A percentile compares a stretch with the other conserved stretches of the same genome.
Evolutionary conservation across 2,329 filamentous ascomycete species (phyloP).

Genomic region (Aureobasidium pullulans): DNA sequence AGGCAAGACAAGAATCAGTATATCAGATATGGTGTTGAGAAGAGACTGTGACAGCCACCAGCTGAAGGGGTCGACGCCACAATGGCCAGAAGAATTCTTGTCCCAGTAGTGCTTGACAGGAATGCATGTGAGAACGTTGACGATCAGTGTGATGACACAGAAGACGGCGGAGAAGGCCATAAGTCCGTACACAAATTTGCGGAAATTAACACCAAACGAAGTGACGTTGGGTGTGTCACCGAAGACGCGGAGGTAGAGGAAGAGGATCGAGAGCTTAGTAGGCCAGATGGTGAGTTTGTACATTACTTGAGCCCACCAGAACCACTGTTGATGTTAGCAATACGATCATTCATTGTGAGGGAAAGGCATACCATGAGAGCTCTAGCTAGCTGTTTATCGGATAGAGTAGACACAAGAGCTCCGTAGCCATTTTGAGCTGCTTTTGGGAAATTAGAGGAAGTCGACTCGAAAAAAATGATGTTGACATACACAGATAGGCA

Average conservation of each 20-base stretch:
- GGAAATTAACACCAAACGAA: constrained; percentile 28
- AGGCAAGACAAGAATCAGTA: constrained; percentile 23
- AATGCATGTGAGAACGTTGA: constrained; percentile 28
- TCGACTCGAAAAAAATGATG: neutral
- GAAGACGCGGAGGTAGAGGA: constrained; percentile 20
- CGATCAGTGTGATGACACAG: constrained; percentile 24
- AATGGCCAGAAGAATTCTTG: constrained; percentile 23
- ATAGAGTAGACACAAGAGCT: neutral
- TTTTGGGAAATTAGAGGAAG: neutral
- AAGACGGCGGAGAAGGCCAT: constrained; percentile 24
- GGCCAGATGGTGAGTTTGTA: constrained; percentile 14
- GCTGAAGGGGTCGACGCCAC: constrained; percentile 21
- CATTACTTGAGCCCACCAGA: constrained; percentile 10
- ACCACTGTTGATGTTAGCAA: constrained; percentile 6
- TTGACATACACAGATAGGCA: neutral
- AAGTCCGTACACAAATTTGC: constrained; percentile 20
- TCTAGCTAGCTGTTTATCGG: neutral
- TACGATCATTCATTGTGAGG: neutral
- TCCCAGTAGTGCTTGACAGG: constrained; percentile 28
- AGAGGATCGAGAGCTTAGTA: constrained; percentile 11
- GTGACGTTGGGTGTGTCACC: constrained; percentile 43
- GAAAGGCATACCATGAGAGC: neutral
- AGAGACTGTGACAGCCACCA: constrained; percentile 19
- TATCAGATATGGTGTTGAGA: constrained; percentile 23
- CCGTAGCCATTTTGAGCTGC: constrained; percentile 6